These are phyloP conservation scores for Aspergillus tubingensis DNA, from an alignment of 2,329 filamentous ascomycete genomes.

Conservation along the genomic window DNA sequence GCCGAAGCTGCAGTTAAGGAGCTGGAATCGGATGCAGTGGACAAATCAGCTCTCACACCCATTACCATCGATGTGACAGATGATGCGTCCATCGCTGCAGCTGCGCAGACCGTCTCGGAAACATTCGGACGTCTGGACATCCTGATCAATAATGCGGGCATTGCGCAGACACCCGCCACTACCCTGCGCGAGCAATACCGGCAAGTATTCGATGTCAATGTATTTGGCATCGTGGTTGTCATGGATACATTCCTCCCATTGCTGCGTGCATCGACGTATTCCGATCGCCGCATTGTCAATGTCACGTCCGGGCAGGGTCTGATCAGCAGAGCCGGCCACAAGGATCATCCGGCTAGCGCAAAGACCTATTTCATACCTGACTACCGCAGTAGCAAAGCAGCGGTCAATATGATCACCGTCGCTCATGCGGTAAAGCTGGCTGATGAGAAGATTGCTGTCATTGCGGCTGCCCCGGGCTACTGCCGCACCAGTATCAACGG, in stretches of 20 bases:
- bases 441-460: slow-evolving; percentile 1
- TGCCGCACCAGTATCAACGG: slow-evolving; percentile 2
- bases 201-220: slow-evolving; percentile 4
- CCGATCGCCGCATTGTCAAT: slow-evolving; percentile 16
- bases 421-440: not conserved
- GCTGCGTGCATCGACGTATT: slow-evolving; percentile 10
- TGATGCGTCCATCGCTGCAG: slow-evolving; percentile 1
- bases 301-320: slow-evolving; percentile 12
- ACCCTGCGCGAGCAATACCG: slow-evolving; percentile 6
- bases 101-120: not conserved
- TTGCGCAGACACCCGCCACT: not conserved
- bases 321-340: slow-evolving; percentile 7
- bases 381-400: slow-evolving; percentile 7
- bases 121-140: slow-evolving; percentile 7
- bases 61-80: slow-evolving; percentile 1
- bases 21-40: not conserved
- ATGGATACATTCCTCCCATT: slow-evolving; percentile 8
- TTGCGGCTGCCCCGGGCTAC: slow-evolving; percentile 7
- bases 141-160: slow-evolving; percentile 10
- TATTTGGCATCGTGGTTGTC: slow-evolving; percentile 6
- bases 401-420: slow-evolving; percentile 5
- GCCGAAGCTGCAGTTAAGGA: slow-evolving; percentile 1
- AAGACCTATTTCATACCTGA: not conserved
- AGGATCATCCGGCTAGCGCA: not conserved
- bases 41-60: slow-evolving; percentile 3